Evolutionary conservation across 225 moss, liverwort and hornwort genomes (phyloP).

Genomic region (Straminergon stramineum): DNA sequence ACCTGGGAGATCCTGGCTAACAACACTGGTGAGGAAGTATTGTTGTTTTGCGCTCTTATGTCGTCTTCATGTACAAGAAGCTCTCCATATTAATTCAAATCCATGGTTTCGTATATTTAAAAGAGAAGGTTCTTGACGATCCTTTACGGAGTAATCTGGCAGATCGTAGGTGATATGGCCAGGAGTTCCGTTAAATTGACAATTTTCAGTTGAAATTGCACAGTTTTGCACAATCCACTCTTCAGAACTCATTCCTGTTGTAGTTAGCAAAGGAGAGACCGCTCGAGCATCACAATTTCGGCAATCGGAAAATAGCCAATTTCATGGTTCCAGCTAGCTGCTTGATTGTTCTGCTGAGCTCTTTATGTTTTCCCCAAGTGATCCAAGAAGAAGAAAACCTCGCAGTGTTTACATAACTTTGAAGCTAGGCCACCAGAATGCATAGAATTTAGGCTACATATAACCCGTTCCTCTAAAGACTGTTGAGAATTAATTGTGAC

Average conservation of each 20-base stretch:
- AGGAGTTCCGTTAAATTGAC: background rate
- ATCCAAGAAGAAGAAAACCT: background rate
- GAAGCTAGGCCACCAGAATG: background rate
- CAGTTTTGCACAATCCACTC: background rate
- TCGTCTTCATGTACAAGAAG: background rate
- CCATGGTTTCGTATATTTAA: background rate
- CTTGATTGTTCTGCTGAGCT: background rate
- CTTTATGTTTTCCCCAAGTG: background rate
- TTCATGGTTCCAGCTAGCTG: background rate
- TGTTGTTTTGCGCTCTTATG: background rate
- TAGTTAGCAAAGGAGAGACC: background rate
- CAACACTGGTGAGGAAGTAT: too few relatives aligned
- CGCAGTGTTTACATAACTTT: background rate
- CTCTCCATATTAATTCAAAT: background rate
- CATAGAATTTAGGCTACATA: background rate
- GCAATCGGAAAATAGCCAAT: background rate
- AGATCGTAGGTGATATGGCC: background rate
- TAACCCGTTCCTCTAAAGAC: background rate
- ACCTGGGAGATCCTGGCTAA: background rate
- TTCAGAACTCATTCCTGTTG: background rate
- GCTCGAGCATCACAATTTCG: background rate
- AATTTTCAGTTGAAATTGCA: background rate
- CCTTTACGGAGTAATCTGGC: background rate
- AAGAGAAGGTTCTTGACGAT: too few relatives aligned
- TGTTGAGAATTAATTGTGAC: background rate